Conservation (phyloP, 2,329 filamentous ascomycete species). For the Thelonectria olida region DNA sequence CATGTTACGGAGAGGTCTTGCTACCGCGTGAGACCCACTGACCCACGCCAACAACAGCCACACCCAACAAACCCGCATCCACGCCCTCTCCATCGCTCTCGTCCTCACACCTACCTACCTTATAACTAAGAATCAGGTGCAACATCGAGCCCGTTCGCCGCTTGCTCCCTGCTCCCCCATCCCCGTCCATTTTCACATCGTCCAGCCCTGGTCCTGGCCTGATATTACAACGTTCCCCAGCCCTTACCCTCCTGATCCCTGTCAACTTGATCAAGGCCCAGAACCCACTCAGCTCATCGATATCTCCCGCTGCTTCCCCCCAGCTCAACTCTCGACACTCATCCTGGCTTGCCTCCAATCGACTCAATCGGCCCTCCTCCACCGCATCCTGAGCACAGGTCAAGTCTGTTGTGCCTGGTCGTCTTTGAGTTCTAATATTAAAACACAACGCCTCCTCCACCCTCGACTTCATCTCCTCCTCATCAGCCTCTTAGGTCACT, state of each 20-base stretch:
- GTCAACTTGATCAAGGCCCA: slow-evolving; percentile 22
- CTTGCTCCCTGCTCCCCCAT: slow-evolving; percentile 22
- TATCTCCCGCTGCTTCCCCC: slow-evolving; percentile 19
- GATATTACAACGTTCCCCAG: slow-evolving; percentile 25
- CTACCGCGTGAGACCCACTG: slow-evolving; percentile 37
- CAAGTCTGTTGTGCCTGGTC: slow-evolving; percentile 6
- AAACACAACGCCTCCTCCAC: slow-evolving; percentile 16
- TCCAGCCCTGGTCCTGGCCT: slow-evolving; percentile 20
- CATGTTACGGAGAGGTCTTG: slow-evolving; percentile 9
- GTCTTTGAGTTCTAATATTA: slow-evolving; percentile 14
- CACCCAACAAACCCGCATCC: slow-evolving; percentile 4
- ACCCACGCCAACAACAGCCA: not conserved
- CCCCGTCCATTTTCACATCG: slow-evolving; percentile 20
- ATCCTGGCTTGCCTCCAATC: slow-evolving; percentile 16
- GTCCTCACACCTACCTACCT: slow-evolving; percentile 22
- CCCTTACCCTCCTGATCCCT: slow-evolving; percentile 25
- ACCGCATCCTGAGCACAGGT: slow-evolving; percentile 18
- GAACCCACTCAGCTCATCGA: slow-evolving; percentile 24
- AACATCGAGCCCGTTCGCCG: slow-evolving; percentile 30
- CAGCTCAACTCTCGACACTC: slow-evolving; percentile 17
- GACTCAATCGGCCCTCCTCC: slow-evolving; percentile 21
- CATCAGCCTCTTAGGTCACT: slow-evolving; percentile 7
- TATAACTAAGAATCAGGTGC: slow-evolving; percentile 38
- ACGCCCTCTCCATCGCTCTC: slow-evolving; percentile 24
- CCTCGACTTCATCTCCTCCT: slow-evolving; percentile 6